Conservation (phyloP, 1,284 basidiomycete genomes). For the Coniferiporia weirii region DNA sequence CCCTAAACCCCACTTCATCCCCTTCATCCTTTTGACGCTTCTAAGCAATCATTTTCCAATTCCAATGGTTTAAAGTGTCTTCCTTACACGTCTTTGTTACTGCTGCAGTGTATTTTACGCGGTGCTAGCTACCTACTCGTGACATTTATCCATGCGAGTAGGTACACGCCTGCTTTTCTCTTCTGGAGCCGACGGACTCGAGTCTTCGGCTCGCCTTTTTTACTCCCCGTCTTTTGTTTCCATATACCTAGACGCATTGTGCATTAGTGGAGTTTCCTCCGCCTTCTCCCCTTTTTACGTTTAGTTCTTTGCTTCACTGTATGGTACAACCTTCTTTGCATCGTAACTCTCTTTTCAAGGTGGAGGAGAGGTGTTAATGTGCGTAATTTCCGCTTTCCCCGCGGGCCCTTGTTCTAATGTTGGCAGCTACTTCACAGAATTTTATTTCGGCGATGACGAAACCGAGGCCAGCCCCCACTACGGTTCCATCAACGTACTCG, state of each 20-base stretch:
- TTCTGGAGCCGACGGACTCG: not conserved
- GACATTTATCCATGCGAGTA: not conserved
- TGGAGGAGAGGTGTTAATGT: slow-evolving; percentile 14
- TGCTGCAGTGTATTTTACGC: slow-evolving; percentile 8
- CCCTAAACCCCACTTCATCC: not conserved
- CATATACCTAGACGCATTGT: slow-evolving; percentile 18
- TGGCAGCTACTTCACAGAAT: not conserved
- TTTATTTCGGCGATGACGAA: not conserved
- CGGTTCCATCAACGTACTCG: no score
- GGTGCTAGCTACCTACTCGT: not conserved
- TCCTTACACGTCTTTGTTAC: not conserved
- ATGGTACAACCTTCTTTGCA: not conserved
- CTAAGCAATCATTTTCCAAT: not conserved
- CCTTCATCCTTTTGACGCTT: not conserved
- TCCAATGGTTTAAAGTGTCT: not conserved
- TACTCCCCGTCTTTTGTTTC: slow-evolving; percentile 11
- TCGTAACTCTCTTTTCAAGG: not conserved
- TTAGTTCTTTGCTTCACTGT: slow-evolving; percentile 1
- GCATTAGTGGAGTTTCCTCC: slow-evolving; percentile 15
- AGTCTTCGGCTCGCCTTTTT: slow-evolving; percentile 4
- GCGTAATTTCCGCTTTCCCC: not conserved
- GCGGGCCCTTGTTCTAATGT: not conserved
- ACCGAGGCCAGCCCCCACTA: no score
- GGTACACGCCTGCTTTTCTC: not conserved
- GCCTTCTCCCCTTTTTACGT: not conserved